Conservation (phyloP, 345 rosid genomes). For the Aethionema arabicum region DNA sequence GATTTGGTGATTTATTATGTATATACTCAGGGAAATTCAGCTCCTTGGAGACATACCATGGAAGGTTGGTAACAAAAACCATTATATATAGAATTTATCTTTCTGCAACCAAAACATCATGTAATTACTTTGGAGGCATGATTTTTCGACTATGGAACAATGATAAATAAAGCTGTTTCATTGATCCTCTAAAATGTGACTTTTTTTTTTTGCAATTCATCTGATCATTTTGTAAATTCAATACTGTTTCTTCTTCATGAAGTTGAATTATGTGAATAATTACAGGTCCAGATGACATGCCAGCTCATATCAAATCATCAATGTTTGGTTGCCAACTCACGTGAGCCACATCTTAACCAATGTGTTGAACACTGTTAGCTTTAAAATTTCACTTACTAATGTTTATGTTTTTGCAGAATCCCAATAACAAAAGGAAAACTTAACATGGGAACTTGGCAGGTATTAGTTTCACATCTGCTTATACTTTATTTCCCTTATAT, state of each 20-base stretch:
- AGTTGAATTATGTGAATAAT: slow-evolving; percentile 20
- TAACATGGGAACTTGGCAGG: slow-evolving; percentile 99
- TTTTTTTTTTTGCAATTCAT: neutral
- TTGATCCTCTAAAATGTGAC: neutral
- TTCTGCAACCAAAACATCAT: neutral
- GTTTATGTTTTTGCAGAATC: slow-evolving; percentile 50
- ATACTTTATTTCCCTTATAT: slow-evolving; percentile 14
- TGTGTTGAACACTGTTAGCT: slow-evolving; percentile 2
- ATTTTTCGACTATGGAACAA: neutral
- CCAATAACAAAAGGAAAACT: slow-evolving; percentile 84
- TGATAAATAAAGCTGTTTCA: neutral
- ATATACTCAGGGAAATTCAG: slow-evolving; percentile 68
- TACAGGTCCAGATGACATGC: slow-evolving; percentile 98
- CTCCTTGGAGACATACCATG: slow-evolving; percentile 93
- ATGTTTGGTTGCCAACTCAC: slow-evolving; percentile 87
- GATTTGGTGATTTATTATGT: neutral
- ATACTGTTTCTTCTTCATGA: neutral
- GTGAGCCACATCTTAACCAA: slow-evolving; percentile 43
- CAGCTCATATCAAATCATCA: slow-evolving; percentile 93
- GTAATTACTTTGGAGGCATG: neutral
- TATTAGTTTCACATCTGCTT: slow-evolving; percentile 25
- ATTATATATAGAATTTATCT: neutral
- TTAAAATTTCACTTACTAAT: neutral
- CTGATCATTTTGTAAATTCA: too few species aligned
- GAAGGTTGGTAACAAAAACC: slow-evolving; percentile 55